A percentile compares a stretch with the other conserved stretches of the same genome.
Conservation (phyloP, 176 grass and related monocot species). For the Bromus sterilis region DNA sequence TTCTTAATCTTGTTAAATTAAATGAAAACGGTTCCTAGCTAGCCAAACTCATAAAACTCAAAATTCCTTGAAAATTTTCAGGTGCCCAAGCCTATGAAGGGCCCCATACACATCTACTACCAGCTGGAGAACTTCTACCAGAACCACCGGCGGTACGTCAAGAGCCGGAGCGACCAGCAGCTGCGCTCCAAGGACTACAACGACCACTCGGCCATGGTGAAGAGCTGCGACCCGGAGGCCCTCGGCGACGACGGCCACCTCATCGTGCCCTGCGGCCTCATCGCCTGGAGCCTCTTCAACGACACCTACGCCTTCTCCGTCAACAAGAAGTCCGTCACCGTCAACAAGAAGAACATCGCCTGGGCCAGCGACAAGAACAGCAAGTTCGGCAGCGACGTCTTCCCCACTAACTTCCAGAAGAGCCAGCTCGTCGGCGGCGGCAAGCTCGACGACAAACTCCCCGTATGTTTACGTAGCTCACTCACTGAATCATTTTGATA, state of each 20-base stretch:
- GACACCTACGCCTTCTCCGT: slow-evolving; percentile 71
- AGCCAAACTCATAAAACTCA: no score
- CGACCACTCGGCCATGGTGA: not conserved
- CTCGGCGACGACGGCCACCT: slow-evolving; percentile 28
- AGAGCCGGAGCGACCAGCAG: slow-evolving; percentile 79
- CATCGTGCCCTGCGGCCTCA: slow-evolving; percentile 88
- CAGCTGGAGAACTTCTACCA: slow-evolving; percentile 91
- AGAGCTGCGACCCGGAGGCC: slow-evolving; percentile 67
- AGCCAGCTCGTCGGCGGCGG: slow-evolving; percentile 61
- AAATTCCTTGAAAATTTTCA: no score
- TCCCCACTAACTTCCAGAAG: slow-evolving; percentile 71
- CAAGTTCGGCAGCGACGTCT: slow-evolving; percentile 80
- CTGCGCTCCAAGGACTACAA: slow-evolving; percentile 30
- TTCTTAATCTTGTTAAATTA: no score
- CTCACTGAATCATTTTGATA: no score
- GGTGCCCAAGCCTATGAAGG: slow-evolving; percentile 74
- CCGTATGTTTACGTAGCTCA: no score
- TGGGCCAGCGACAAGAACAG: slow-evolving; percentile 76
- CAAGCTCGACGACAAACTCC: slow-evolving; percentile 61
- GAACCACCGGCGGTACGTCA: slow-evolving; percentile 95
- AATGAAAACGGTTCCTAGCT: no score
- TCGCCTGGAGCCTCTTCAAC: slow-evolving; percentile 94
- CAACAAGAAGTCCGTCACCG: slow-evolving; percentile 36
- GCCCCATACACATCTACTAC: slow-evolving; percentile 81
- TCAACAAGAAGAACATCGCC: slow-evolving; percentile 91